Percentiles rank a stretch among this genome's conserved stretches.
Conservation (phyloP, 495 filamentous ascomycete species). For the Penicillium chermesinum region DNA sequence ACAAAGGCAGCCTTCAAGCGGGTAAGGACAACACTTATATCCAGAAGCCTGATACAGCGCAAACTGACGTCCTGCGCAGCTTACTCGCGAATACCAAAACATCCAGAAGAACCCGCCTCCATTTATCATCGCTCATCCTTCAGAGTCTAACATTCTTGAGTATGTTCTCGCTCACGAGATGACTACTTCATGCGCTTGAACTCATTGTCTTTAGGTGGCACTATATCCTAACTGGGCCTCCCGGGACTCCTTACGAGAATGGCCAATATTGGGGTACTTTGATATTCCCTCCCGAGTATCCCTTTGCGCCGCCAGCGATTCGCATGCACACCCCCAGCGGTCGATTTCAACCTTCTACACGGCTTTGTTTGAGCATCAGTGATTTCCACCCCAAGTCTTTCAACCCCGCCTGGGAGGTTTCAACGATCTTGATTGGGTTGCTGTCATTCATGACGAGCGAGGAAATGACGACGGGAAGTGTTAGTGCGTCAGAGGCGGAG, state of each 20-base stretch:
- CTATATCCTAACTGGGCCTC: slow-evolving; percentile 95
- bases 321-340: slow-evolving; percentile 98
- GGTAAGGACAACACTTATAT: slow-evolving; percentile 45
- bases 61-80: slow-evolving; percentile 43
- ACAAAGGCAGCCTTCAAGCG: slow-evolving; percentile 79
- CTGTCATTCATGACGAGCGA: slow-evolving; percentile 97
- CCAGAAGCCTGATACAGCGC: neutral
- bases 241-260: slow-evolving; percentile 85
- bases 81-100: slow-evolving; percentile 89
- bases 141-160: slow-evolving; percentile 93
- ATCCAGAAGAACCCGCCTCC: slow-evolving; percentile 90
- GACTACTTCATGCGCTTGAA: neutral
- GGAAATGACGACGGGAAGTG: slow-evolving; percentile 95
- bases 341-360: slow-evolving; percentile 86
- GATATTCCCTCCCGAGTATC: slow-evolving; percentile 92
- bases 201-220: slow-evolving; percentile 67
- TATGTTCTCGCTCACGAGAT: slow-evolving; percentile 28
- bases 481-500: slow-evolving; percentile 74
- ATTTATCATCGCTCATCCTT: slow-evolving; percentile 90
- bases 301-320: slow-evolving; percentile 94
- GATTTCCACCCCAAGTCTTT: slow-evolving; percentile 98
- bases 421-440: slow-evolving; percentile 90
- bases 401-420: slow-evolving; percentile 98
- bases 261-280: slow-evolving; percentile 99
- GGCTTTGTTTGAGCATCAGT: slow-evolving; percentile 89